A percentile compares a stretch with the other conserved stretches of the same genome.
Evolutionary conservation across 805 yeast genomes (phyloP).

Genomic region (Komagataella phaffii): DNA sequence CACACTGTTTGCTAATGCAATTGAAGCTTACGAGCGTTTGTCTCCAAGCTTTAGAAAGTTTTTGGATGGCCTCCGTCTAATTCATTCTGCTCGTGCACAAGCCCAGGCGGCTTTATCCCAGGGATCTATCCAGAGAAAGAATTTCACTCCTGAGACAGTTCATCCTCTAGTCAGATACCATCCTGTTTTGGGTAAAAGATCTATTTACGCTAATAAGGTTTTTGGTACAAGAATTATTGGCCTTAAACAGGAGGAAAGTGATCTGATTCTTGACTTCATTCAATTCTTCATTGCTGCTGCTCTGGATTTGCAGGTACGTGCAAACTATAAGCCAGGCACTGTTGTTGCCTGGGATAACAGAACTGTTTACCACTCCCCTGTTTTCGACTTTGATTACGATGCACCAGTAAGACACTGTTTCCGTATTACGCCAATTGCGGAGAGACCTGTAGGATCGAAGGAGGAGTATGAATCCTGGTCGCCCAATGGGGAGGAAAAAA

Average conservation of each 20-base stretch:
- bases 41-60: conserved; percentile 52
- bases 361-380: conserved; percentile 53
- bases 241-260: conserved; percentile 60
- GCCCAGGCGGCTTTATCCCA: conserved; percentile 35
- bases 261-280: conserved; percentile 42
- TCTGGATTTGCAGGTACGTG: conserved; percentile 55
- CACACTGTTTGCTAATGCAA: conserved; percentile 62
- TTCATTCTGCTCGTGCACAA: conserved; percentile 62
- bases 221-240: conserved; percentile 61
- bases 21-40: conserved; percentile 58
- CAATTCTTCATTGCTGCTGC: conserved; percentile 34
- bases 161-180: conserved; percentile 66
- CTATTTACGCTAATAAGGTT: conserved; percentile 35
- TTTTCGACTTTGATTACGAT: conserved; percentile 59
- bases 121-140: conserved; percentile 59
- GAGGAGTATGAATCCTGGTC: conserved; percentile 19
- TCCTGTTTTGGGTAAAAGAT: conserved; percentile 57
- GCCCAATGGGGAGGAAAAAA: conserved; percentile 10
- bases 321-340: conserved; percentile 56
- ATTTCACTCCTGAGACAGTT: conserved; percentile 36
- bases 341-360: conserved; percentile 77
- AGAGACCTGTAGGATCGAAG: conserved; percentile 36
- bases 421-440: conserved; percentile 63
- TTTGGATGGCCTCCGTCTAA: conserved; percentile 47
- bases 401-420: conserved; percentile 52